Evolutionary conservation across 768 basidiomycete genomes (phyloP), one percentile per base, ranked within the genome.

Genomic region (Macrocybe gigantea): DNA sequence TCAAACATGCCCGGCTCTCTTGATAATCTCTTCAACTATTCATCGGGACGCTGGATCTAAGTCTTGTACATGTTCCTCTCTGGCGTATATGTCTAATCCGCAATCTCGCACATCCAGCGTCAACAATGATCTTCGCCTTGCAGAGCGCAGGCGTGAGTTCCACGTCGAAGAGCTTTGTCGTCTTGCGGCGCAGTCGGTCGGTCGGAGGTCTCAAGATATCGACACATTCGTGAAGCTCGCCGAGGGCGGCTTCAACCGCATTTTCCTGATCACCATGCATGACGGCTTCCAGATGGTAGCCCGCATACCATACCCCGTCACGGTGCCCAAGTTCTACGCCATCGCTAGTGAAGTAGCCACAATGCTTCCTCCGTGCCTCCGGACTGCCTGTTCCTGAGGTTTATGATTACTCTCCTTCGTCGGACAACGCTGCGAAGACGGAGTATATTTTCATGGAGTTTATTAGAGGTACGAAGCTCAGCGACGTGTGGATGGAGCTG

Each of bases 401-500:
- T 8, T 71, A 71, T 45, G 67, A 57, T 13, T 75, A 74, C 67
- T 70, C 69, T 11, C 61, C 66, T 59, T 31, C 48, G 43, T 47
- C 66, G 58, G 59, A 71, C 54, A 72, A 70, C 48, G 65, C 56
- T 0, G 75, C 74, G 8, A 53, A 63, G 40, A 68, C 69, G 2
- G 68, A 72, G 60, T 74, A 71, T 50, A 73, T 77, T 33, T 65
- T 75, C 43, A 73, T 73, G 71, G 69, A 75, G 47, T 70, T 67
- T 44, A 49, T 75, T 0, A 10, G 51, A 56, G 76, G 78, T 48
- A 63, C 64, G 0, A 69, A 62, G 6, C 47, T 76, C 1, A 67
- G 59, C 61, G 67, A 79, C 40, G 45, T 75, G 29, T 77, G 68
- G 70, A 30, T 54, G 12, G 54, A 66, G 9, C 61, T 76, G 11